phyloP scores from a whole-genome alignment of 148 eudicot species.

The Camellia japonica region DNA sequence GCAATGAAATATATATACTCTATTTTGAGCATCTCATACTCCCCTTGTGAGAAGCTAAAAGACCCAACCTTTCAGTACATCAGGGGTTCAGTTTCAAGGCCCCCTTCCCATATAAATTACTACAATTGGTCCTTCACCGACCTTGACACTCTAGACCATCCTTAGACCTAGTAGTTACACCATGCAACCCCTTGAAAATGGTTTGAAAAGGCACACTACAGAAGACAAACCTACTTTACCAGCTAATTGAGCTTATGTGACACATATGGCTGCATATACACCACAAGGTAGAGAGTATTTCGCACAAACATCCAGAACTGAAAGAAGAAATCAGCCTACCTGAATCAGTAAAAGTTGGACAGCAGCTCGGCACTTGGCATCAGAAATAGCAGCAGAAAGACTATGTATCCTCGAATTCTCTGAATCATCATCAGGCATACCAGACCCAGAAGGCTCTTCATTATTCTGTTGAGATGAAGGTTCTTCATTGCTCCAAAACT shows the following conservation, averaged over 20 bases:
- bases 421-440: slow-evolving; percentile 41
- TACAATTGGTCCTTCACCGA: too few relatives aligned
- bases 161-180: background rate
- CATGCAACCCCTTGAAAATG: background rate
- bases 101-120: too few relatives aligned
- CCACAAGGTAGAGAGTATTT: background rate
- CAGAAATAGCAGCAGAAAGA: slow-evolving; percentile 68
- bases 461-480: slow-evolving; percentile 31
- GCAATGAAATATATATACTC: too few relatives aligned
- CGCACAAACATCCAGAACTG: slow-evolving; percentile 12
- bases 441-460: slow-evolving; percentile 45
- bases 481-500: slow-evolving; percentile 45
- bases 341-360: slow-evolving; percentile 90
- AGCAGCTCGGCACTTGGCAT: slow-evolving; percentile 81
- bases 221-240: slow-evolving; percentile 7
- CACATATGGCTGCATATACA: background rate
- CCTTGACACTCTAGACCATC: too few relatives aligned
- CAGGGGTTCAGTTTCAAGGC: too few relatives aligned
- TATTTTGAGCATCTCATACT: too few relatives aligned
- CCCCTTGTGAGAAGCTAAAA: too few relatives aligned
- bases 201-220: background rate
- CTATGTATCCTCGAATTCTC: slow-evolving; percentile 47
- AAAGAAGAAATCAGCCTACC: slow-evolving; percentile 36
- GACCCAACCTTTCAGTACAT: too few relatives aligned
- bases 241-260: background rate